Conservation (phyloP, 1,139 yeast genomes). For the Magnusiomyces sp. region DNA sequence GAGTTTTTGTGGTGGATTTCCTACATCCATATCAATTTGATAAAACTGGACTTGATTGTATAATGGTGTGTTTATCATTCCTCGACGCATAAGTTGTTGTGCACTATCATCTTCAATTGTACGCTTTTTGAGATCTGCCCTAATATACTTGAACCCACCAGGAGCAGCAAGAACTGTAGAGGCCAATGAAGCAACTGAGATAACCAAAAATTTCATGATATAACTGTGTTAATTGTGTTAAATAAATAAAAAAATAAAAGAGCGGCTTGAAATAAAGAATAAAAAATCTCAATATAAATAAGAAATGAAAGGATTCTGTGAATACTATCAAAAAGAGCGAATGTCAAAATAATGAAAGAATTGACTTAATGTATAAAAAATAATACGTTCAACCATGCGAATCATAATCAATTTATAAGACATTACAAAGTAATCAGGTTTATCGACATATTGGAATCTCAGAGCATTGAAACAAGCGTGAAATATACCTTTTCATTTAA, state of each 20-base stretch:
- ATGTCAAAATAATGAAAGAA: not conserved
- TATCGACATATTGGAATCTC: too few relatives aligned
- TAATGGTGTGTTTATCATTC: constrained; percentile 6
- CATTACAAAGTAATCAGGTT: not conserved
- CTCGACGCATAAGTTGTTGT: constrained; percentile 4
- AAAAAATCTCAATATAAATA: not conserved
- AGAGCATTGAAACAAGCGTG: too few relatives aligned
- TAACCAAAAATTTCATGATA: constrained; percentile 6
- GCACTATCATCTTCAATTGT: constrained; percentile 1
- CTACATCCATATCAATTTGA: constrained; percentile 31
- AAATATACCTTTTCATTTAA: too few relatives aligned
- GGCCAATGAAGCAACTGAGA: constrained; percentile 1
- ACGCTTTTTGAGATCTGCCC: constrained; percentile 9
- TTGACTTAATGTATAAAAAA: not conserved
- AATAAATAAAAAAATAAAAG: not conserved
- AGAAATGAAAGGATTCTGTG: not conserved
- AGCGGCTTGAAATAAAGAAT: not conserved
- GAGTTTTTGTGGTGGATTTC: constrained; percentile 31
- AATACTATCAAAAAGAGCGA: not conserved
- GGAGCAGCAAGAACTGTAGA: not conserved
- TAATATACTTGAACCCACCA: constrained; percentile 5
- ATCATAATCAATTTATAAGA: too few relatives aligned
- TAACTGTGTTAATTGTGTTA: too few relatives aligned
- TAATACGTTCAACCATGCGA: too few relatives aligned
- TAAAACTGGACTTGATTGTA: constrained; percentile 23